phyloP scores from a whole-genome alignment of 2,329 filamentous ascomycete genomes.

The Fusarium sororula region DNA sequence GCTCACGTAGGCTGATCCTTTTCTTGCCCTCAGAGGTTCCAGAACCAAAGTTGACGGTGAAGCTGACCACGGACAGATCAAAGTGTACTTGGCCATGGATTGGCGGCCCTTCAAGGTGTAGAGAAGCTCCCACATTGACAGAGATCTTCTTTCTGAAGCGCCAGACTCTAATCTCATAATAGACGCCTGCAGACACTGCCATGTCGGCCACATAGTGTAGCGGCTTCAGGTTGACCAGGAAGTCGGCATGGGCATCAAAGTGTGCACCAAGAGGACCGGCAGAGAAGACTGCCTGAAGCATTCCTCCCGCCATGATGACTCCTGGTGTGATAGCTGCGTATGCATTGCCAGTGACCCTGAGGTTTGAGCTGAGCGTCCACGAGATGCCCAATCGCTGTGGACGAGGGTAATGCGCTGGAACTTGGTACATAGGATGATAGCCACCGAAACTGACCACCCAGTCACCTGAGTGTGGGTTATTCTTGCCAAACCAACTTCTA shows the following conservation, averaged over 20 bases:
- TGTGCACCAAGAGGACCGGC: not conserved
- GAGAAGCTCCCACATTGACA: not conserved
- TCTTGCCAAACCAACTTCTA: not conserved
- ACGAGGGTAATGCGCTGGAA: not conserved
- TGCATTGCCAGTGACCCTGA: not conserved
- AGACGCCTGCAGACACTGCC: not conserved
- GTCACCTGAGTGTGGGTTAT: not conserved
- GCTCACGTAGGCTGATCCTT: accelerated
- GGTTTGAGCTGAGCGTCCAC: not conserved
- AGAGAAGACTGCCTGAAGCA: not conserved
- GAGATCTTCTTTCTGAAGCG: not conserved
- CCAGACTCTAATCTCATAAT: not conserved
- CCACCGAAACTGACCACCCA: not conserved
- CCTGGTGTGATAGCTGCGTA: not conserved
- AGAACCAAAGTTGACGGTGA: not conserved
- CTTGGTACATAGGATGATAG: not conserved
- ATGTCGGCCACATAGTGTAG: accelerated
- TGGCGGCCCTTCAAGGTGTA: not conserved
- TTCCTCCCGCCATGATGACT: not conserved
- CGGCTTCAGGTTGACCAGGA: not conserved
- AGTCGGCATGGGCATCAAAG: not conserved
- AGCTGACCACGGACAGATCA: not conserved
- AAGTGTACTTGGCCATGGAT: not conserved
- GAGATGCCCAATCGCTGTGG: not conserved
- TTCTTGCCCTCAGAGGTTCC: accelerated